These are phyloP conservation scores for Aspergillus sp. DNA, from an alignment of 2,329 filamentous ascomycete genomes.

Conservation along the genomic window DNA sequence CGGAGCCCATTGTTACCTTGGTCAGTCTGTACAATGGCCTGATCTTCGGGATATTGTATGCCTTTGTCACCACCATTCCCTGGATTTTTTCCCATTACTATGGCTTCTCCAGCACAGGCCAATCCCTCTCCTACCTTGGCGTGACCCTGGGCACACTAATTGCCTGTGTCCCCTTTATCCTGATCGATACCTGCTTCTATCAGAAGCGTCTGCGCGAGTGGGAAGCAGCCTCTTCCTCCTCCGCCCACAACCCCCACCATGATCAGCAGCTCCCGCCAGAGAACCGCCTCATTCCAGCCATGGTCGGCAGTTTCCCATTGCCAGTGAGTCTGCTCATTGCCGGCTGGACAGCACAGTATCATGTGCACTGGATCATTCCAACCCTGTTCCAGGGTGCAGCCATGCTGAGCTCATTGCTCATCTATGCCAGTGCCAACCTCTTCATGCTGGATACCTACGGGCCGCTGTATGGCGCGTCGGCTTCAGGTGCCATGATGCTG, in stretches of 20 bases:
- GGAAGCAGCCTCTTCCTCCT: too few relatives aligned
- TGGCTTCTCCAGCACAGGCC: not conserved
- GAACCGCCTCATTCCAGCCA: not conserved
- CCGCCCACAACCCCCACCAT: too few relatives aligned
- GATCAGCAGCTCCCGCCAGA: not conserved
- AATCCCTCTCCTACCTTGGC: not conserved
- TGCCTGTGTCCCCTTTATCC: not conserved
- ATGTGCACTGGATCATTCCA: not conserved
- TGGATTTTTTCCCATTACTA: not conserved
- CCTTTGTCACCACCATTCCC: not conserved
- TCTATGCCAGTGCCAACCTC: too few relatives aligned
- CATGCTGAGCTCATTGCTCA: too few relatives aligned
- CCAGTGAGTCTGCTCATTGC: not conserved
- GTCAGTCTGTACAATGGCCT: not conserved
- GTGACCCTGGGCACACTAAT: not conserved
- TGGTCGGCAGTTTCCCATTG: not conserved
- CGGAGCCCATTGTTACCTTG: not conserved
- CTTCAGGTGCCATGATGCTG: too few relatives aligned
- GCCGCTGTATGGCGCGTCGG: too few relatives aligned
- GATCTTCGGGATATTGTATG: not conserved
- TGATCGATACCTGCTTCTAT: not conserved
- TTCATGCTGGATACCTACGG: too few relatives aligned
- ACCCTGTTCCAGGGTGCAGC: not conserved
- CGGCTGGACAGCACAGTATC: not conserved
- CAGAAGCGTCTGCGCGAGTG: not conserved